phyloP scores from a whole-genome alignment of 495 filamentous ascomycete species.

The Lichenothelia convexa region DNA sequence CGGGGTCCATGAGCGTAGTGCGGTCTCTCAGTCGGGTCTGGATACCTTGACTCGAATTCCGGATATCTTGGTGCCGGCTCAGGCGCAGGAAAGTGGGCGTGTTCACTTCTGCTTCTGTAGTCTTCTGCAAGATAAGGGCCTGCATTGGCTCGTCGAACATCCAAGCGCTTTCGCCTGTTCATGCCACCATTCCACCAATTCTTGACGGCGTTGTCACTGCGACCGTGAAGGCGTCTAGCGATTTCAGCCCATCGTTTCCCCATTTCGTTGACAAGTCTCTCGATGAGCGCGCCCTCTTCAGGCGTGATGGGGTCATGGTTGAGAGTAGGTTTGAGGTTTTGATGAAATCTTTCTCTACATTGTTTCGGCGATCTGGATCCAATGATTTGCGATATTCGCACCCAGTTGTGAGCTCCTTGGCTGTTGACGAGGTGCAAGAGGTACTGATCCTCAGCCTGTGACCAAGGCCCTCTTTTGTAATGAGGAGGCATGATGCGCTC shows the following conservation, averaged over 20 bases:
- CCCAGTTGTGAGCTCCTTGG: conserved; percentile 82
- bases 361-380: conserved; percentile 77
- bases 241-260: conserved; percentile 95
- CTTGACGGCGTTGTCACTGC: conserved; percentile 96
- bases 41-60: no score
- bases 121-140: no score
- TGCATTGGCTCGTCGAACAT: not conserved
- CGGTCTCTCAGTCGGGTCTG: no score
- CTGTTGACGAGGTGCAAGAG: conserved; percentile 55
- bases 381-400: conserved; percentile 63
- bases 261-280: conserved; percentile 59
- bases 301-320: conserved; percentile 84
- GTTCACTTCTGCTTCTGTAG: no score
- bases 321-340: conserved; percentile 80
- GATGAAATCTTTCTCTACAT: conserved; percentile 87
- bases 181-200: conserved; percentile 98
- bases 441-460: conserved; percentile 55
- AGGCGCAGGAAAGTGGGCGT: no score
- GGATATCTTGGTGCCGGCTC: no score
- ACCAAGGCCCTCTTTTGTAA: conserved; percentile 83
- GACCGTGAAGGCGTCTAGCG: conserved; percentile 62
- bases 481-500: conserved; percentile 33
- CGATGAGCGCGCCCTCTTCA: conserved; percentile 72
- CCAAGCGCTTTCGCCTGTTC: conserved; percentile 56
- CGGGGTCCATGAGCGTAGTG: no score